phyloP scores from a whole-genome alignment of 345 rosid genomes.

The Murraya koenigii region DNA sequence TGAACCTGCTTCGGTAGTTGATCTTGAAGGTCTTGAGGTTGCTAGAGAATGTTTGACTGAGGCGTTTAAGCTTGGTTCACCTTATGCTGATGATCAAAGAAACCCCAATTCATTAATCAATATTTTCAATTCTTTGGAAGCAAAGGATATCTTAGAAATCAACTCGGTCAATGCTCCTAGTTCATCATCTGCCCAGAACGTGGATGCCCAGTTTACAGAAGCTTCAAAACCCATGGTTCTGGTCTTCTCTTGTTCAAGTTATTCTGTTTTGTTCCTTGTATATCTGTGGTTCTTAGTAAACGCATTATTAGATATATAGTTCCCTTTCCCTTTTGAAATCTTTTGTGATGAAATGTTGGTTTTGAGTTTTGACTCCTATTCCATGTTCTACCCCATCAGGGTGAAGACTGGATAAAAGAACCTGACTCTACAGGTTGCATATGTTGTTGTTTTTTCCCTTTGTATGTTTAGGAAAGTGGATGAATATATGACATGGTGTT shows the following conservation, averaged over 20 bases:
- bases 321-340: background rate
- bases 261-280: background rate
- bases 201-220: slow-evolving; percentile 20
- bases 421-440: slow-evolving; percentile 28
- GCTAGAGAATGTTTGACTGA: slow-evolving; percentile 69
- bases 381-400: slow-evolving; percentile 25
- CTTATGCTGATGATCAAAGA: slow-evolving; percentile 19
- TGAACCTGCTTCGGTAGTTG: slow-evolving; percentile 66
- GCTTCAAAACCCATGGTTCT: slow-evolving; percentile 21
- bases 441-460: too few species aligned
- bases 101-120: slow-evolving; percentile 50
- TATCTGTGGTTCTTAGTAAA: background rate
- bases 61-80: slow-evolving; percentile 46
- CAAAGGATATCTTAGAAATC: slow-evolving; percentile 12
- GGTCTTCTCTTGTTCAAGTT: background rate
- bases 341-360: background rate
- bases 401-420: slow-evolving; percentile 28
- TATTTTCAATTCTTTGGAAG: slow-evolving; percentile 50
- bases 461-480: too few species aligned
- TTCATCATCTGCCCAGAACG: slow-evolving; percentile 30
- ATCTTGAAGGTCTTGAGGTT: too few species aligned
- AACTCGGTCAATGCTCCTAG: slow-evolving; percentile 31
- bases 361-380: slow-evolving; percentile 3
- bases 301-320: background rate
- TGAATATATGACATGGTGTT: too few species aligned